Evolutionary conservation across 331 rosid genomes (phyloP), one percentile per base, ranked within the genome.

Genomic region (Malus hybrid): DNA sequence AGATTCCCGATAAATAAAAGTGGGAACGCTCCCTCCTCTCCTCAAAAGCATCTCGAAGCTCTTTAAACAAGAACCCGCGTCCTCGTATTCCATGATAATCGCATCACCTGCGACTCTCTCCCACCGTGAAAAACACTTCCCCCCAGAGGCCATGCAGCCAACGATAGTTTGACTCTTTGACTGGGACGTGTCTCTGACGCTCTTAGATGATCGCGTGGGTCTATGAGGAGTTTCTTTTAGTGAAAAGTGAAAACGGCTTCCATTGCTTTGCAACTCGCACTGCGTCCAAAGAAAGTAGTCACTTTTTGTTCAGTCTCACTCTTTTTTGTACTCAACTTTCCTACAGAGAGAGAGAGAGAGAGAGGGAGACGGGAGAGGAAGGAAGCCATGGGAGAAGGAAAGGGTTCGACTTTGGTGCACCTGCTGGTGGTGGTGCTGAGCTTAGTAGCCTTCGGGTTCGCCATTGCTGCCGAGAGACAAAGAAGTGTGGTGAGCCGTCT

Each of bases 381-480:
- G 33, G 50, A 66, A 65, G 80, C 73, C 59, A 88, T 92, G 97
- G 89, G 76, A 68, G 97, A 90, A 85, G 97, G 97, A 69, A 89
- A 82, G 81, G 92, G 97, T 57, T 57, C 97, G 57, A 84, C 89
- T 78, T 86, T 95, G 55, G 97, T 95, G 27, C 91, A 90, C 79
- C 81, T 92, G 83, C 72, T 95, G 89, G 89, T 88, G 14, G 82
- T 95, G 27, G 85, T 81, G 72, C 81, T 92, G 31, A 29, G 99
- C 83, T 84, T 92, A 57, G 90, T 89, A 31, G 99, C 99, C 69
- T 95, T 95, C 80, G 99, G 97, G 6, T 95, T 95, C 71, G 88
- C 97, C 93, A 83, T 95, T 87, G 97, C 97, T 33, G 97, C 99
- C 22, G 97, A 92, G 90, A 86, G 97, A 81, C 84, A 91, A 71